Conservation (phyloP, 2,329 filamentous ascomycete genomes). For the Calonectria leucothoes region DNA sequence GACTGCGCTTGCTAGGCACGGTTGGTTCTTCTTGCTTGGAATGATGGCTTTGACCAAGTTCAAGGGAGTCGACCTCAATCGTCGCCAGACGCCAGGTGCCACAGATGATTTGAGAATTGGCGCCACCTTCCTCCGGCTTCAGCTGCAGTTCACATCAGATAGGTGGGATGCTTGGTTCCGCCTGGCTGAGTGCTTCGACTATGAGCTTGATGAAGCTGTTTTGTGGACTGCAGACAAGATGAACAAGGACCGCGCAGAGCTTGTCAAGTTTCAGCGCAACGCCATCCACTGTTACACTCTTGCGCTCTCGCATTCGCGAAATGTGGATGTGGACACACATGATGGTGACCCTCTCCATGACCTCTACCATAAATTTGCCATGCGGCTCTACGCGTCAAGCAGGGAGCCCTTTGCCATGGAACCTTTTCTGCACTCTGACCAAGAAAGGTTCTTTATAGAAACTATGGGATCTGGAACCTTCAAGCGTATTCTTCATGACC, state of each 20-base stretch:
- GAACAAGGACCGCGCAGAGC: conserved; percentile 82
- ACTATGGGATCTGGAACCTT: conserved; percentile 62
- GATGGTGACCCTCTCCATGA: conserved; percentile 68
- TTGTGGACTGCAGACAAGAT: conserved; percentile 93
- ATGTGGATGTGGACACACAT: conserved; percentile 54
- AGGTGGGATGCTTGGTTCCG: conserved; percentile 94
- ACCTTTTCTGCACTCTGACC: conserved; percentile 67
- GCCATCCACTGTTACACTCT: conserved; percentile 84
- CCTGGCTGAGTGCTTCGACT: conserved; percentile 87
- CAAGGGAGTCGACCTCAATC: conserved; percentile 74
- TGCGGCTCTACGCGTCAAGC: conserved; percentile 72
- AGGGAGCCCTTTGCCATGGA: conserved; percentile 73
- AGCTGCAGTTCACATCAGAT: conserved; percentile 83
- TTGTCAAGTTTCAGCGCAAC: conserved; percentile 80
- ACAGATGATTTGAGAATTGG: conserved; percentile 88
- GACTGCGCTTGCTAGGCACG: conserved; percentile 78
- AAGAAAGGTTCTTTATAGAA: conserved; percentile 68
- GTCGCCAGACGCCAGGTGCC: conserved; percentile 80
- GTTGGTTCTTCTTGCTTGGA: conserved; percentile 93
- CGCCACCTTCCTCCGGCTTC: conserved; percentile 81
- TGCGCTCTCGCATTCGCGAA: conserved; percentile 66
- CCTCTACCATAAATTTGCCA: conserved; percentile 70
- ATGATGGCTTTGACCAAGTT: conserved; percentile 92
- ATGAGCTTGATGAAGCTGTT: conserved; percentile 87
- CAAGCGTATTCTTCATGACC: conserved; percentile 62